These are phyloP conservation scores for Capronia coronata DNA, from an alignment of 2,329 filamentous ascomycete genomes.

Conservation along the genomic window DNA sequence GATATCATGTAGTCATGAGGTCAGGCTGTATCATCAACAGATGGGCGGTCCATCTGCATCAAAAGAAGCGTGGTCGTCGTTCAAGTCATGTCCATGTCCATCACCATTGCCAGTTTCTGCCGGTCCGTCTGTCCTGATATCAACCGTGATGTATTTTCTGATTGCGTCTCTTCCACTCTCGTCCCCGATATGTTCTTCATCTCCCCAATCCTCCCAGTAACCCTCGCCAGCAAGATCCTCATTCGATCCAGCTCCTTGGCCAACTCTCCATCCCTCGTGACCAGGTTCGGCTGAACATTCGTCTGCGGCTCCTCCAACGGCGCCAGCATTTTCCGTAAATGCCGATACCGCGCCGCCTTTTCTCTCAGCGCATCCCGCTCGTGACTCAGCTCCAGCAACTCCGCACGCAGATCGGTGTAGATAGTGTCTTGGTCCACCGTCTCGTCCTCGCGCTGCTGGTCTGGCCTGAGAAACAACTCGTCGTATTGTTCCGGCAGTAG, in stretches of 20 bases:
- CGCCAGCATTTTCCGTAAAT: conserved; percentile 42
- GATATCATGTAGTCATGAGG: not conserved
- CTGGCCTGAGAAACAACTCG: conserved; percentile 9
- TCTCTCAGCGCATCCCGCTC: conserved; percentile 42
- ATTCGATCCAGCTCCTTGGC: conserved; percentile 46
- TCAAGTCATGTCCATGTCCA: conserved; percentile 39
- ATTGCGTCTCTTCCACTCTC: too few species aligned
- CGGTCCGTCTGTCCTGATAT: conserved; percentile 10
- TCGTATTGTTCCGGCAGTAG: conserved; percentile 14
- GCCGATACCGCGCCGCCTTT: conserved; percentile 43
- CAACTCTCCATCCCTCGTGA: conserved; percentile 47
- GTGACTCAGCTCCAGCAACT: conserved; percentile 42
- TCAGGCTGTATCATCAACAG: conserved; percentile 5
- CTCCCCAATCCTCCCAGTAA: conserved; percentile 36
- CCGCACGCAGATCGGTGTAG: conserved; percentile 39
- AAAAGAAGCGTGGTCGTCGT: not conserved
- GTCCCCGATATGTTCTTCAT: too few species aligned
- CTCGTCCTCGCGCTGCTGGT: not conserved
- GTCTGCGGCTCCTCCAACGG: conserved; percentile 46
- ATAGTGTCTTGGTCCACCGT: not conserved
- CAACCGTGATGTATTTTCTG: conserved; percentile 12
- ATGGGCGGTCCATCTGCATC: not conserved
- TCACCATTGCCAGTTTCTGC: conserved; percentile 34
- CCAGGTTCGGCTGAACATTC: conserved; percentile 50
- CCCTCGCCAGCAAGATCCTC: conserved; percentile 42